A percentile compares a stretch with the other conserved stretches of the same genome.
phyloP scores from a whole-genome alignment of 139 green algal genomes.

The Chlorella sp. region DNA sequence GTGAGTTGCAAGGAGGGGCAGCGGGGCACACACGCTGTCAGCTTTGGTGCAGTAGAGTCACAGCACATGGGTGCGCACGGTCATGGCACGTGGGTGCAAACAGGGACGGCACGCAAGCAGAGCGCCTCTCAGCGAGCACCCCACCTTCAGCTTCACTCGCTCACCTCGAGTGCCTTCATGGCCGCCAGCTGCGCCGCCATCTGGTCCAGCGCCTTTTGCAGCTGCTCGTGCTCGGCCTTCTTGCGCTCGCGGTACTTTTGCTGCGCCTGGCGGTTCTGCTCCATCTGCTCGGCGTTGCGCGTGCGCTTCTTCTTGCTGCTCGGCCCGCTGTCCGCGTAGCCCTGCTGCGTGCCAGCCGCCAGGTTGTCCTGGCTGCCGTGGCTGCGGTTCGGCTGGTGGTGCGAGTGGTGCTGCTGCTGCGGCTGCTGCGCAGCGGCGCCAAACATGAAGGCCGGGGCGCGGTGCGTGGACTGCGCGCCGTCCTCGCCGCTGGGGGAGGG shows the following conservation, averaged over 20 bases:
- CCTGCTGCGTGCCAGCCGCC: no score
- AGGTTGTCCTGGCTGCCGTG: no score
- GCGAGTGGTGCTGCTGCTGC: no score
- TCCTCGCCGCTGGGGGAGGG: no score
- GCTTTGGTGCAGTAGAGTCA: not conserved
- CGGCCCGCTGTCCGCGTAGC: no score
- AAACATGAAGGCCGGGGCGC: no score
- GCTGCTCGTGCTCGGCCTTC: conserved; percentile 26
- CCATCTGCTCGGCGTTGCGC: conserved; percentile 25
- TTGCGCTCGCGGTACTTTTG: conserved; percentile 33
- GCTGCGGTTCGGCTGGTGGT: no score
- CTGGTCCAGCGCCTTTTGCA: conserved; percentile 28
- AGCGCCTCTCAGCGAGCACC: not conserved
- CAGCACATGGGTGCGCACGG: not conserved
- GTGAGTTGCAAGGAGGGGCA: not conserved
- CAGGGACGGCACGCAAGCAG: not conserved
- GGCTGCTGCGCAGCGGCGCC: no score
- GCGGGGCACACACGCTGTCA: no score
- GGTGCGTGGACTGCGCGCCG: no score
- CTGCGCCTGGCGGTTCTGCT: conserved; percentile 31
- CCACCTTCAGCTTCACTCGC: not conserved
- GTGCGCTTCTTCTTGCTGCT: conserved; percentile 16
- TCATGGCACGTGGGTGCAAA: not conserved
- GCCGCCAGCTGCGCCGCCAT: conserved; percentile 31
- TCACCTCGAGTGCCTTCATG: conserved; percentile 31